Conservation (phyloP, 2,329 filamentous ascomycete species). For the Colletotrichum limetticola region DNA sequence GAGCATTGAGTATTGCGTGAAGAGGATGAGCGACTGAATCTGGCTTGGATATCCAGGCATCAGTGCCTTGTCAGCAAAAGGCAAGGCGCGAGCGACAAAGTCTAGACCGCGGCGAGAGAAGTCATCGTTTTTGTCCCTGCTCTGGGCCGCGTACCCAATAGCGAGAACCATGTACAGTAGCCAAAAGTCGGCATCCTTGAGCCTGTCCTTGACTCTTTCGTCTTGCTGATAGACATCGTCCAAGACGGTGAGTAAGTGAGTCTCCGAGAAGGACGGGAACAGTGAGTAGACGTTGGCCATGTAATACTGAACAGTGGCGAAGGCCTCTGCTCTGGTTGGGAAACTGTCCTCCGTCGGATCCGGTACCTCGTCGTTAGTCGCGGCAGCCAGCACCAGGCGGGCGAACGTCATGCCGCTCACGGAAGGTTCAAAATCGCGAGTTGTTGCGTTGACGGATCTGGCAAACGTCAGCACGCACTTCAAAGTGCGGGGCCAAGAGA, state of each 20-base stretch:
- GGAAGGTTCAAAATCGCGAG: slow-evolving; percentile 91
- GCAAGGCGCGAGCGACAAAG: slow-evolving; percentile 73
- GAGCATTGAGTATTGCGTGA: slow-evolving; percentile 90
- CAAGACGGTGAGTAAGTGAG: slow-evolving; percentile 79
- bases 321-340: slow-evolving; percentile 77
- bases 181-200: slow-evolving; percentile 81
- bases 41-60: slow-evolving; percentile 86
- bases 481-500: not conserved
- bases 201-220: slow-evolving; percentile 57
- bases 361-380: slow-evolving; percentile 78
- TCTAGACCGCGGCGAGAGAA: slow-evolving; percentile 68
- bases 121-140: slow-evolving; percentile 73
- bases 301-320: slow-evolving; percentile 82
- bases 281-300: slow-evolving; percentile 83
- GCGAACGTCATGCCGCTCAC: slow-evolving; percentile 93
- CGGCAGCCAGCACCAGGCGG: slow-evolving; percentile 85
- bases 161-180: slow-evolving; percentile 90
- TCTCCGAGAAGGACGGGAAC: slow-evolving; percentile 85
- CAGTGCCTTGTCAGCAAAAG: slow-evolving; percentile 83
- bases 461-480: slow-evolving; percentile 5
- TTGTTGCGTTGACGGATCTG: slow-evolving; percentile 93
- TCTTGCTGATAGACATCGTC: slow-evolving; percentile 84
- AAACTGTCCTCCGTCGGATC: slow-evolving; percentile 68
- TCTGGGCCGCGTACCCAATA: slow-evolving; percentile 80
- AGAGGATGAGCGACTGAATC: slow-evolving; percentile 86